phyloP scores from a whole-genome alignment of 2,329 filamentous ascomycete species.

The Hyphodiscus sp. region DNA sequence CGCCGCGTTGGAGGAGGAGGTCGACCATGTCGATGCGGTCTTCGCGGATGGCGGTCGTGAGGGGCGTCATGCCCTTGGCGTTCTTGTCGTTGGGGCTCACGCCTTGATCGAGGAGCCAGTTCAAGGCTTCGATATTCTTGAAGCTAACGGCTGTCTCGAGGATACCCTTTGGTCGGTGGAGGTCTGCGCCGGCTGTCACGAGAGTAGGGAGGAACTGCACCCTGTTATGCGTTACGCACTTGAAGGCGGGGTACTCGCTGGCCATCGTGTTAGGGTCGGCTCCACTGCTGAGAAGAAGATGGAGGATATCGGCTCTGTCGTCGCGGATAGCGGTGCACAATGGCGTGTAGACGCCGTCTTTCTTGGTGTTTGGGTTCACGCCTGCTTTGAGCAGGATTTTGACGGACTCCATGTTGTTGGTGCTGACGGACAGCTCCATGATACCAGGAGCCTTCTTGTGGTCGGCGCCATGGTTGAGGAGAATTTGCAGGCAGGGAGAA shows the following conservation, averaged over 20 bases:
- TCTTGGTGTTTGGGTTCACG: constrained; percentile 54
- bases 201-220: constrained; percentile 54
- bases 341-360: constrained; percentile 62
- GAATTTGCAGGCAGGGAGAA: constrained; percentile 48
- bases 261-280: constrained; percentile 49
- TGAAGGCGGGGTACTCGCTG: constrained; percentile 60
- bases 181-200: constrained; percentile 52
- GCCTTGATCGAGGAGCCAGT: constrained; percentile 54
- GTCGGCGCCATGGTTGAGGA: constrained; percentile 55
- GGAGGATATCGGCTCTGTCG: constrained; percentile 54
- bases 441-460: constrained; percentile 53
- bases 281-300: constrained; percentile 47
- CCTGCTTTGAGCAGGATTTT: constrained; percentile 50
- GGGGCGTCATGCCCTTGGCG: constrained; percentile 50
- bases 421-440: constrained; percentile 56
- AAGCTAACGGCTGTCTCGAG: constrained; percentile 56
- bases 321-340: constrained; percentile 64
- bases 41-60: constrained; percentile 60
- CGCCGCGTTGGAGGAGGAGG: constrained; percentile 49
- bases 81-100: constrained; percentile 54
- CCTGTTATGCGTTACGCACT: constrained; percentile 61
- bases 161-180: constrained; percentile 56
- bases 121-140: constrained; percentile 54
- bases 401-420: constrained; percentile 59
- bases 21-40: constrained; percentile 54